phyloP scores from a whole-genome alignment of 192 early-diverging fungal species.

The Coemansia reversa region DNA sequence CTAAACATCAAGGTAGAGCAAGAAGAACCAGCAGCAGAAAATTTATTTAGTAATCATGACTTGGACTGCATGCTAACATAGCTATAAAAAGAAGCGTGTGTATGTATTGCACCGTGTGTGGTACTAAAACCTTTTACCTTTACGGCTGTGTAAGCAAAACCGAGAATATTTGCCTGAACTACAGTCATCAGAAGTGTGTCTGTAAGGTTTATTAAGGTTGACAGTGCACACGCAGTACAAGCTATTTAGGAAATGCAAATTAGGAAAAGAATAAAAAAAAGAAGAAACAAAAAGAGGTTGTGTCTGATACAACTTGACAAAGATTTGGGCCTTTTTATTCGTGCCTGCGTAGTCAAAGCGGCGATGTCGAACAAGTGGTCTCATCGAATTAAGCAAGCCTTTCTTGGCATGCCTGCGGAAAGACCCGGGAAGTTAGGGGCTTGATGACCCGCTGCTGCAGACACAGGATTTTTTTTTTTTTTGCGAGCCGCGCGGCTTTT shows the following conservation, averaged over 20 bases:
- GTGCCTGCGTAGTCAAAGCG: too few species aligned
- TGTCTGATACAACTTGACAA: not conserved
- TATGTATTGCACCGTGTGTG: too few species aligned
- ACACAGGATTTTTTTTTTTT: too few species aligned
- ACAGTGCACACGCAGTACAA: not conserved
- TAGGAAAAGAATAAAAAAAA: slow-evolving; percentile 2
- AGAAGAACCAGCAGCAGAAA: too few species aligned
- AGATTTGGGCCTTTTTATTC: not conserved
- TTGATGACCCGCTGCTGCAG: too few species aligned
- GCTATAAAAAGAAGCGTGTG: not conserved
- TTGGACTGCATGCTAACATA: too few species aligned
- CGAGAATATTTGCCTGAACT: slow-evolving; percentile 27
- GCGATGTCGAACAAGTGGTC: too few species aligned
- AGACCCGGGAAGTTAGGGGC: too few species aligned
- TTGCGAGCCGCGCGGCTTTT: too few species aligned
- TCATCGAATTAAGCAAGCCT: too few species aligned
- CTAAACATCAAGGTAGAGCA: slow-evolving; percentile 5
- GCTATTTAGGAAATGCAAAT: not conserved
- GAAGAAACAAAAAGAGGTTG: slow-evolving; percentile 1
- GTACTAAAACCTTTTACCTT: slow-evolving; percentile 16
- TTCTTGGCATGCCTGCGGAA: too few species aligned
- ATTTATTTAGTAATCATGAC: too few species aligned
- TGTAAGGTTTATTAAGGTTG: not conserved
- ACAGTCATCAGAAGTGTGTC: slow-evolving; percentile 1
- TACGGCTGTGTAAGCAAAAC: slow-evolving; percentile 45